A percentile compares a stretch with the other conserved stretches of the same genome.
These are phyloP conservation scores for Serendipita sp. DNA, from an alignment of 768 basidiomycete species.

Conservation along the genomic window DNA sequence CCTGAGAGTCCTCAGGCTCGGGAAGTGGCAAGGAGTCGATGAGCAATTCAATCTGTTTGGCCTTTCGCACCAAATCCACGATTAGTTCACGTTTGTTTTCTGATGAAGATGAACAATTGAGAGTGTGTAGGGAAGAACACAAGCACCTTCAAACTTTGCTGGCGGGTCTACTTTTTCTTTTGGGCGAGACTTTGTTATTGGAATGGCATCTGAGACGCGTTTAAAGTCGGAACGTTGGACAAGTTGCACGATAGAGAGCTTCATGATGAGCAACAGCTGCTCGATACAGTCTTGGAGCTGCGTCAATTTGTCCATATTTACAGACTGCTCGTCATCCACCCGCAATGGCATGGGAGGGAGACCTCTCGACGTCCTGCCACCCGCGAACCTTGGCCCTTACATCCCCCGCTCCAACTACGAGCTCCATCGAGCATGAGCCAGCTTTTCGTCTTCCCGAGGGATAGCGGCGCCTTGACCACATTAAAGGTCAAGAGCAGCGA, in stretches of 20 bases:
- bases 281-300: conserved; percentile 93
- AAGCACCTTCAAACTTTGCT: conserved; percentile 58
- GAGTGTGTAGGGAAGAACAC: background rate
- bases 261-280: conserved; percentile 81
- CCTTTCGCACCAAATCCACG: conserved; percentile 65
- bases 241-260: conserved; percentile 64
- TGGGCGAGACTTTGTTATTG: conserved; percentile 68
- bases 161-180: conserved; percentile 55
- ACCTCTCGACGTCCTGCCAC: background rate
- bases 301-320: conserved; percentile 84
- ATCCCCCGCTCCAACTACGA: background rate
- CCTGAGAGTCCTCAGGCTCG: conserved; percentile 66
- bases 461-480: background rate
- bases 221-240: conserved; percentile 59
- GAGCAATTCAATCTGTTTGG: conserved; percentile 77
- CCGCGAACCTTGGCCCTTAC: background rate
- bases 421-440: no score
- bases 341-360: background rate
- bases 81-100: conserved; percentile 78
- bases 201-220: conserved; percentile 63
- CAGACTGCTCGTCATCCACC: conserved; percentile 7
- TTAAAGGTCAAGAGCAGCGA: background rate
- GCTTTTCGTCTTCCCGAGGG: background rate
- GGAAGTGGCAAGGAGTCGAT: conserved; percentile 66
- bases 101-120: conserved; percentile 18